Evolutionary conservation across 139 green algal species (phyloP).

Genomic region (Chlorella sp.): DNA sequence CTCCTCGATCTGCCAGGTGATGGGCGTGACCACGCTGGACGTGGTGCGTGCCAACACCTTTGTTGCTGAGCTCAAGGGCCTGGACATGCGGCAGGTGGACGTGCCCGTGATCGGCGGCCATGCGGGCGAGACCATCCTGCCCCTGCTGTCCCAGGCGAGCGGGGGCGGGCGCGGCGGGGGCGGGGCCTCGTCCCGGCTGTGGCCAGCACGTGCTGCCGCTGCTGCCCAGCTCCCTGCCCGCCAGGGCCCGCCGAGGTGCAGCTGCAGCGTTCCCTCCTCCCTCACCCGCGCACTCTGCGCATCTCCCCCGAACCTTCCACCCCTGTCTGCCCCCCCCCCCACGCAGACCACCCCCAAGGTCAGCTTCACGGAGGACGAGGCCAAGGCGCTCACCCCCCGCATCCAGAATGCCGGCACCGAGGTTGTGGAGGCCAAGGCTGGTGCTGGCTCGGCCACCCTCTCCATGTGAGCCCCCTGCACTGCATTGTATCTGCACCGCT

Average conservation of each 20-base stretch:
- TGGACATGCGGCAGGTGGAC: slow-evolving; percentile 78
- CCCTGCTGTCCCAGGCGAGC: slow-evolving; percentile 89
- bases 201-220: not conserved
- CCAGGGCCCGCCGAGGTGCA: no score
- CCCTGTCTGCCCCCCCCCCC: not conserved
- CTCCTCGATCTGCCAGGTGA: slow-evolving; percentile 16
- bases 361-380: slow-evolving; percentile 83
- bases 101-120: slow-evolving; percentile 98
- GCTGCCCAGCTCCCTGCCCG: not conserved
- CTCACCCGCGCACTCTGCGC: not conserved
- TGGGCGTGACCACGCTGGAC: slow-evolving; percentile 84
- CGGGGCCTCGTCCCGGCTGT: not conserved
- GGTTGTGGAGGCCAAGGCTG: slow-evolving; percentile 91
- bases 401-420: slow-evolving; percentile 91
- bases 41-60: slow-evolving; percentile 86
- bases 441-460: slow-evolving; percentile 80
- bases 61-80: slow-evolving; percentile 60
- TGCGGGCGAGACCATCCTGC: slow-evolving; percentile 97
- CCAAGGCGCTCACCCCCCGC: slow-evolving; percentile 75
- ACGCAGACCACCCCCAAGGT: slow-evolving; percentile 79
- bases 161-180: not conserved
- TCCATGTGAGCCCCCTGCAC: no score
- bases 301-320: not conserved
- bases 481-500: no score
- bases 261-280: not conserved